Base-by-base conservation (phyloP, 1,139 yeast genomes). In the Candida pseudoviswanathii region DNA sequence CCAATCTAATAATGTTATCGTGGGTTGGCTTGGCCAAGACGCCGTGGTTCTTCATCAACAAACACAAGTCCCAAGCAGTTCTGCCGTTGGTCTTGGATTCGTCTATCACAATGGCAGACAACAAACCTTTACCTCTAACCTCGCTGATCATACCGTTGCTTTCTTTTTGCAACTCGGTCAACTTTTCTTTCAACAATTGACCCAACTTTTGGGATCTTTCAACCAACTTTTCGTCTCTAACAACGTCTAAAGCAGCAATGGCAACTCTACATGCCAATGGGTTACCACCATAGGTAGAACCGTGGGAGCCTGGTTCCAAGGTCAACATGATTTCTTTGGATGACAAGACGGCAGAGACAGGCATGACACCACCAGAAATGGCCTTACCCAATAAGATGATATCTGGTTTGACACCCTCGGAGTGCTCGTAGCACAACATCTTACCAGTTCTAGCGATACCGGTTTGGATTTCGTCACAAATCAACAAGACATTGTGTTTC, bases 391-490 rank as follows among this genome's bases (percentile, higher is more conserved):
- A 80, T 47, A 91, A 75, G 16, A 94, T 84, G 55, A 92, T 76
- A 70, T 92, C 98, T 47, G 99, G 98, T 60, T 78, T 81, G 58
- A 91, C 89, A 56, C 81, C 81, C 58, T 74, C 74, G 54, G 86
- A 85, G 73, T 94, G 97, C 73, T 92, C 96, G 71, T 85, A 86
- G 67, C 97, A 90, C 55, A 92, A 80, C 81, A 92, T 80, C 75
- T 89, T 89, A 63, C 98, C 98, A 34, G 98, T 94, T 78, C 99
- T 86, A 49, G 96, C 98, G 66, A 92, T 83, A 70, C 99, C 98
- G 32, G 99, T 92, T 75, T 92, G 98, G 66, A 94, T 90, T 75
- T 92, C 99, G 68, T 94, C 98, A 66, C 96, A 90, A 70, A 92
- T 92, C 62, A 92, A 80, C 64, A 92, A 77, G 29, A 89, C 91